A percentile compares a stretch with the other conserved stretches of the same genome.
Conservation (phyloP, 2,329 filamentous ascomycete genomes). For the Boeremia lycopersici region DNA sequence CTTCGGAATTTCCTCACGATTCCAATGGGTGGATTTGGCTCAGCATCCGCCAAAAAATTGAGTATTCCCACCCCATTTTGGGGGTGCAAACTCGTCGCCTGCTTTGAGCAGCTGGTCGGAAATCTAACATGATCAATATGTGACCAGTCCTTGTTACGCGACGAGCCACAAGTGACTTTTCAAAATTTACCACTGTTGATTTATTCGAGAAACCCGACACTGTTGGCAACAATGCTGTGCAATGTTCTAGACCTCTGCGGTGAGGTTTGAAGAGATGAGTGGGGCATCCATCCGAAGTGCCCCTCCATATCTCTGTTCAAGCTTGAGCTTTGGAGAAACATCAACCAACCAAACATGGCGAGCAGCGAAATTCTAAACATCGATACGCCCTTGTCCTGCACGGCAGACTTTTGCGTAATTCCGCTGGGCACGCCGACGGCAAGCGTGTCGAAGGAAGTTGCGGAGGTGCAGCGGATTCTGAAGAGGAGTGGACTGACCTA, state of each 20-base stretch:
- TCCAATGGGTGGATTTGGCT: no score
- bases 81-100: not conserved
- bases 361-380: constrained; percentile 29
- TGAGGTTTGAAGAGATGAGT: not conserved
- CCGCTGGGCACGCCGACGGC: constrained; percentile 67
- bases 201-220: not conserved
- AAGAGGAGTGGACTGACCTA: constrained; percentile 80
- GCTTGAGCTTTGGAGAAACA: constrained; percentile 3
- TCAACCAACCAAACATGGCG: constrained; percentile 26
- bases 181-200: not conserved
- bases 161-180: no score
- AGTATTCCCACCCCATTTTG: not conserved
- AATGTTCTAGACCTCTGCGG: not conserved
- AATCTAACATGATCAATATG: not conserved
- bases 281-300: not conserved
- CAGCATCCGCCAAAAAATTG: not conserved
- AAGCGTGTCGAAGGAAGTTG: constrained; percentile 70
- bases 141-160: not conserved
- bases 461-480: constrained; percentile 84
- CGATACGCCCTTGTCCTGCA: constrained; percentile 73
- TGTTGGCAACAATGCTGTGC: not conserved
- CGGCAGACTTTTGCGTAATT: constrained; percentile 90
- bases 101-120: not conserved
- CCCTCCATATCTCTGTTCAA: constrained; percentile 1
- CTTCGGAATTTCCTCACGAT: no score